Conservation (phyloP, 148 eudicot genomes). For the Salicornia ramosissima region DNA sequence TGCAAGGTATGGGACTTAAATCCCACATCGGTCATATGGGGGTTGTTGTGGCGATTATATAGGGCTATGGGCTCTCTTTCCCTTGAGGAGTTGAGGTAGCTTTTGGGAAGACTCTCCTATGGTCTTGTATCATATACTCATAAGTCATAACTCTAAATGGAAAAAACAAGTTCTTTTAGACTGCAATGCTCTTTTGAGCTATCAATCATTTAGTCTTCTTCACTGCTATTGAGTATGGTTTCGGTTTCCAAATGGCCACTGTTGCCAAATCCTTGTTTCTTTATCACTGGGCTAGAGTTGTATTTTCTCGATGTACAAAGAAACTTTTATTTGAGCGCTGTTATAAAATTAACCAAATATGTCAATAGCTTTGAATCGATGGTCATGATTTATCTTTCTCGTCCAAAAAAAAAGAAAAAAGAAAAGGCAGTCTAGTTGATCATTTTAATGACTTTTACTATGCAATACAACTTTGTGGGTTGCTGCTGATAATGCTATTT, state of each 20-base stretch:
- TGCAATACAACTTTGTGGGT: neutral
- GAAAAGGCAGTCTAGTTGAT: neutral
- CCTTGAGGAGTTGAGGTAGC: too few species aligned
- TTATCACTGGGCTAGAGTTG: neutral
- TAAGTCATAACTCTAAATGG: neutral
- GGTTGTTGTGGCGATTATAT: too few species aligned
- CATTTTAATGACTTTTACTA: neutral
- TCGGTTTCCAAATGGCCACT: neutral
- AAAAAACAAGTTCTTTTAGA: neutral
- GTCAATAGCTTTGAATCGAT: too few species aligned
- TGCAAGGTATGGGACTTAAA: too few species aligned
- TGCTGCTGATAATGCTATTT: constrained; percentile 7
- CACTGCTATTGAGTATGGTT: neutral
- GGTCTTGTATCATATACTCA: too few species aligned
- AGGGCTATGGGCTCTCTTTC: too few species aligned
- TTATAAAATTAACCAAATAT: neutral
- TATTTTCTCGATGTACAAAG: neutral
- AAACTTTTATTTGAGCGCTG: neutral
- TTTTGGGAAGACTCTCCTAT: too few species aligned
- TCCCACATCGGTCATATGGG: too few species aligned
- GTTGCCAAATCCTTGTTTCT: neutral
- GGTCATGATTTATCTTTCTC: too few species aligned
- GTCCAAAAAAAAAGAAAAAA: too few species aligned
- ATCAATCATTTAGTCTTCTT: neutral
- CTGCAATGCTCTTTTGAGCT: neutral